Conservation (phyloP, 169 alveolate genomes). For the Cystoisospora suis region DNA sequence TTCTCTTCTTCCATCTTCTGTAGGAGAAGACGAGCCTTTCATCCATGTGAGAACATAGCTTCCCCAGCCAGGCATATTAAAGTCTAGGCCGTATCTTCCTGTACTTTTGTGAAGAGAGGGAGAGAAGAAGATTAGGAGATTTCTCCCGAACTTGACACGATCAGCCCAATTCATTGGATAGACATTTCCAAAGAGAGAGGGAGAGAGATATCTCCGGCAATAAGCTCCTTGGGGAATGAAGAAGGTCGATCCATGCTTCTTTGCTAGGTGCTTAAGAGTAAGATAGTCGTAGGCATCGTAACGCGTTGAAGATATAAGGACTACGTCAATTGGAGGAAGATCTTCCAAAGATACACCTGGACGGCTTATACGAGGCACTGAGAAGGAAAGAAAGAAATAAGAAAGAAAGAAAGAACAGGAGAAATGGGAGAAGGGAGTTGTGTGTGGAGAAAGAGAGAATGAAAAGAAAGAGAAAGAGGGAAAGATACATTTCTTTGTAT, state of each 20-base stretch:
- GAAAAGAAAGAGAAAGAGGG: neutral
- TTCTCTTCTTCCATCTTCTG: neutral
- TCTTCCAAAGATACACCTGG: constrained; percentile 1
- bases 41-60: neutral
- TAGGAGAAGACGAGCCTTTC: neutral
- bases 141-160: constrained; percentile 19
- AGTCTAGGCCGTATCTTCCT: constrained; percentile 17
- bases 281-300: constrained; percentile 28
- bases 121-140: neutral
- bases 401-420: neutral
- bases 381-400: neutral
- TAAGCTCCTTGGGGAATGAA: constrained; percentile 12
- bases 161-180: constrained; percentile 42
- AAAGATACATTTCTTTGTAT: no score
- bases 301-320: neutral
- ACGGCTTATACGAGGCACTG: constrained; percentile 45
- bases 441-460: neutral
- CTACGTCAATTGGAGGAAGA: constrained; percentile 35
- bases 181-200: constrained; percentile 7
- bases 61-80: constrained; percentile 31
- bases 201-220: constrained; percentile 13
- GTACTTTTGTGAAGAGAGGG: neutral
- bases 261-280: neutral
- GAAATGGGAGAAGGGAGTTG: neutral
- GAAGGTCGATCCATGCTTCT: neutral